Evolutionary conservation across 176 grass and related monocot genomes (phyloP).

Genomic region (Oryza coarctata): DNA sequence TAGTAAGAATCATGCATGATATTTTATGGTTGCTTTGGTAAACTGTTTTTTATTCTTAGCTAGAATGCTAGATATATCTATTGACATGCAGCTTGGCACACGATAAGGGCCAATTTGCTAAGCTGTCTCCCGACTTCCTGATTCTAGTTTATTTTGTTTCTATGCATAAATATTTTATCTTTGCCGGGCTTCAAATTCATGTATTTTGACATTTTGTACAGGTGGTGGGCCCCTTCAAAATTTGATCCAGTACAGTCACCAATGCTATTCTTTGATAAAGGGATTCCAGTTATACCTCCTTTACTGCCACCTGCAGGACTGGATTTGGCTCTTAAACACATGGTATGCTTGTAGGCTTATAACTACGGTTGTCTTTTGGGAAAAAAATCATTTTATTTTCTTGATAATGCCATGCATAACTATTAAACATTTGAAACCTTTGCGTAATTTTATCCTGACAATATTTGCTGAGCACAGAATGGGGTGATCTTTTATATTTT

Average conservation of each 20-base stretch:
- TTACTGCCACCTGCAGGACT: constrained; percentile 63
- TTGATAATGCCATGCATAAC: not conserved
- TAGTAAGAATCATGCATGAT: not conserved
- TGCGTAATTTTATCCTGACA: not conserved
- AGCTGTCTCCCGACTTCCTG: not conserved
- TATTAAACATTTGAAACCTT: not conserved
- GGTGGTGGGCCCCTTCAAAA: constrained; percentile 93
- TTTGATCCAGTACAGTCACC: constrained; percentile 78
- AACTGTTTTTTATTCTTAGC: not conserved
- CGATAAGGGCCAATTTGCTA: not conserved
- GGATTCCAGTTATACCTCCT: constrained; percentile 64
- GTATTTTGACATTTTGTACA: constrained; percentile 33
- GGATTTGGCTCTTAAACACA: constrained; percentile 72
- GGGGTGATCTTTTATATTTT: not conserved
- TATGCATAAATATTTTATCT: not conserved
- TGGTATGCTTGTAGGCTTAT: constrained; percentile 53
- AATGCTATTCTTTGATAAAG: constrained; percentile 90
- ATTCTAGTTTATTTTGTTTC: not conserved
- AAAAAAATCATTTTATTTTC: not conserved
- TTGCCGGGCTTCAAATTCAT: not conserved
- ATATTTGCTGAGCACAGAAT: not conserved
- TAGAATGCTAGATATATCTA: not conserved
- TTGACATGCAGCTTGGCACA: not conserved
- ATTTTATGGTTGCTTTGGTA: not conserved
- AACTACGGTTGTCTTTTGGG: not conserved